Conservation (phyloP, 257 asterid genomes). For the Solanum chilense region DNA sequence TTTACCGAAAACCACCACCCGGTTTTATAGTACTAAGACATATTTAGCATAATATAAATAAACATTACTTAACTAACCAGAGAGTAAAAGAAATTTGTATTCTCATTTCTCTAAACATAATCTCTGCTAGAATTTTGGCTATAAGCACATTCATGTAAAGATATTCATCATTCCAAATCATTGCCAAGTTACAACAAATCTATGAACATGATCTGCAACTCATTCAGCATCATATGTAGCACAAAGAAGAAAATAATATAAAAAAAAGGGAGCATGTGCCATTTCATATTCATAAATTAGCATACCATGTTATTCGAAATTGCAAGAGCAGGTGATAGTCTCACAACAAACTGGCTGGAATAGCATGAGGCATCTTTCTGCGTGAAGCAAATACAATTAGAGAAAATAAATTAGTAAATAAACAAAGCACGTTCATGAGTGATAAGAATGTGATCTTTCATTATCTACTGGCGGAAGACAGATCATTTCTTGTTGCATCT, state of each 20-base stretch:
- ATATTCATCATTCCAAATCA: background rate
- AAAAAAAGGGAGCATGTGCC: background rate
- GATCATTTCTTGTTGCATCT: background rate
- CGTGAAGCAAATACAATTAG: slow-evolving; percentile 2
- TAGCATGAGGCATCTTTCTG: slow-evolving; percentile 44
- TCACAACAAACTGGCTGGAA: slow-evolving; percentile 58
- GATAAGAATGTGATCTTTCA: background rate
- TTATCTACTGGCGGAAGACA: background rate
- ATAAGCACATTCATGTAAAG: background rate
- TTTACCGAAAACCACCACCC: background rate
- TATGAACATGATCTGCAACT: background rate
- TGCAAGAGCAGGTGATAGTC: slow-evolving; percentile 62
- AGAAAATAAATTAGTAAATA: background rate
- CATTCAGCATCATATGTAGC: background rate
- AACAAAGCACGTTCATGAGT: background rate
- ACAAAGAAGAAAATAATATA: background rate
- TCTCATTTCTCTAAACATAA: background rate
- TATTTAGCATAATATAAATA: background rate
- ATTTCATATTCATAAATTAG: background rate
- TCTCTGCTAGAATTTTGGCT: background rate
- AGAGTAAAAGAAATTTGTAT: background rate
- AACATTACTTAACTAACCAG: background rate
- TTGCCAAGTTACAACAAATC: background rate
- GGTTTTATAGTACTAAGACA: background rate
- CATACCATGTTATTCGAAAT: slow-evolving; percentile 78